Base-by-base conservation (phyloP, 805 yeast species). In the Starmerella ratchasimensis region DNA sequence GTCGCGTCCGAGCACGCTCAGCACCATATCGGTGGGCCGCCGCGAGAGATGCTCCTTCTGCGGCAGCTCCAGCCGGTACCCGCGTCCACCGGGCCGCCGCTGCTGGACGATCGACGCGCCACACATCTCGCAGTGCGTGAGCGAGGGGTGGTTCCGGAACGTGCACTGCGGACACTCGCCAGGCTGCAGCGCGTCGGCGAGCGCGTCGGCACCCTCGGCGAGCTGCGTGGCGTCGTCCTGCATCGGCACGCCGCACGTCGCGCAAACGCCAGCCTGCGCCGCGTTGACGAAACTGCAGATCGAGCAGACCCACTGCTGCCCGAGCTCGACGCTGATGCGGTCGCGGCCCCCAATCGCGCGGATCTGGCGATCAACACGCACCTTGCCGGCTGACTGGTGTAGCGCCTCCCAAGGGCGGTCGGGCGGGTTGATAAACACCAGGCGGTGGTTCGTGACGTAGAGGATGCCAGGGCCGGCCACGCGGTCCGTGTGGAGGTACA, bases 121-220 rank as follows among this genome's bases (percentile, higher is more conserved):
- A 60, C 97, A 88, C 53, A 90, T 68, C 56, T 88, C 98, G 57
- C 98, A 88, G 44, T 64, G 66, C 26, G 65, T 58, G 64, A 88
- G 63, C 2, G 80, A 72, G 0, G 84, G 80, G 55, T 86, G 94
- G 54, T 88, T 90, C 10, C 72, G 60, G 51, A 84, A 88, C 0
- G 97, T 81, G 48, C 93, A 81, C 10, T 62, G 54, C 3, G 72
- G 65, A 41, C 80, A 74, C 15, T 47, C 47, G n/a, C 53, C 49
- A 21, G 28, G 33, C 37, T 37, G 34, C 19, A 19, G 23, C 26
- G 32, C 4, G 15, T 21, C 26, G 37, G 32, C 37, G 25, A 15
- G 22, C 3, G 37, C 19, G 13, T 17, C n/a, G 13, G 27, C 13
- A 8, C 7, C 33, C 11, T 15, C 23, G 18, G 26, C 33, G 20